Conservation (phyloP, 2,329 filamentous ascomycete species). For the Aureobasidium mangrovei region DNA sequence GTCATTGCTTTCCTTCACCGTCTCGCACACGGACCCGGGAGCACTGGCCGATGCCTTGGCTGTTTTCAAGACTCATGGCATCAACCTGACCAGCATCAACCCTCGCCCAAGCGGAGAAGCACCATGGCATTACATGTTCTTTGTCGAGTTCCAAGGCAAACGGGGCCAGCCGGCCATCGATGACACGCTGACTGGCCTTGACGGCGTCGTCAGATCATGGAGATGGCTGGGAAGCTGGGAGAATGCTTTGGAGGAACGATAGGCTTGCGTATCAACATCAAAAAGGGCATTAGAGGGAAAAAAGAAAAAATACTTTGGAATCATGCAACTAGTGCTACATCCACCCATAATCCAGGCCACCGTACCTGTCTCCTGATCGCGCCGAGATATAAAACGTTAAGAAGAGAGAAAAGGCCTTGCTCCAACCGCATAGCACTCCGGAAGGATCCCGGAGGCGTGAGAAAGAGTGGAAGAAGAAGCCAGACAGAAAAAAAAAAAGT, state of each 20-base stretch:
- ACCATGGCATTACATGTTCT: slow-evolving; percentile 89
- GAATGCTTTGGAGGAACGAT: slow-evolving; percentile 16
- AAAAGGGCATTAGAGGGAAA: background rate
- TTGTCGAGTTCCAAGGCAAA: slow-evolving; percentile 76
- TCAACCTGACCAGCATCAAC: slow-evolving; percentile 88
- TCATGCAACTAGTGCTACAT: slow-evolving; percentile 13
- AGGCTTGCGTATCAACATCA: background rate
- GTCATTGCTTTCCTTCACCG: slow-evolving; percentile 72
- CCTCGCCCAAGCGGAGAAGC: slow-evolving; percentile 65
- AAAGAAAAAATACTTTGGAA: slow-evolving; percentile 6
- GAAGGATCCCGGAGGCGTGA: background rate
- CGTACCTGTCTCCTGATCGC: slow-evolving; percentile 5
- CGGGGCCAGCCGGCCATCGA: slow-evolving; percentile 43
- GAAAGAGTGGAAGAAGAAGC: background rate
- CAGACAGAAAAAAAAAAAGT: slow-evolving; percentile 13
- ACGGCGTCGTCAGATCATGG: slow-evolving; percentile 50
- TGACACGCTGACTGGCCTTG: slow-evolving; percentile 51
- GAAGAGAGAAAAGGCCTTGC: background rate
- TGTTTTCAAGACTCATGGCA: slow-evolving; percentile 61
- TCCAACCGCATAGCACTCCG: background rate
- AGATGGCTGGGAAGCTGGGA: slow-evolving; percentile 43
- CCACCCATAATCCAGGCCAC: background rate
- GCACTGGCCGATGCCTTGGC: slow-evolving; percentile 71
- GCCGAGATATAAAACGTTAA: slow-evolving; percentile 7
- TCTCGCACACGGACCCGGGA: slow-evolving; percentile 69